phyloP scores from a whole-genome alignment of 805 yeast species.

The Maudiozyma barnettii region DNA sequence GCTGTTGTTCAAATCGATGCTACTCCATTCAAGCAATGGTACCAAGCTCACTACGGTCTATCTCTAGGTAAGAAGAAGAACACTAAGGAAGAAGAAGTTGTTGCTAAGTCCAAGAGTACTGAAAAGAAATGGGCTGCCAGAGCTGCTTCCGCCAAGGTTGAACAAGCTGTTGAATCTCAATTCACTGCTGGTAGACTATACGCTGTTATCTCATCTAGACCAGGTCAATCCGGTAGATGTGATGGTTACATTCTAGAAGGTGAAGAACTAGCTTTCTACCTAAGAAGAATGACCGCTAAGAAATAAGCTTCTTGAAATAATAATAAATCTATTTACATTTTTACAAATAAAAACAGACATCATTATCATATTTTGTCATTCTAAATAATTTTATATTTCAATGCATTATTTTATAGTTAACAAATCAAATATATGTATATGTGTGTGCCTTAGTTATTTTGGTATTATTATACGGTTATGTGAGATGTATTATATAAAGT shows the following conservation, averaged over 20 bases:
- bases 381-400: too few relatives aligned
- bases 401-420: too few relatives aligned
- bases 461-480: too few relatives aligned
- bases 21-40: constrained; percentile 99
- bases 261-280: constrained; percentile 99
- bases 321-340: neutral
- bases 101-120: constrained; percentile 63
- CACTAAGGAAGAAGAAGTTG: constrained; percentile 49
- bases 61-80: constrained; percentile 78
- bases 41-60: constrained; percentile 95
- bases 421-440: too few relatives aligned
- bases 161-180: constrained; percentile 87
- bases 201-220: constrained; percentile 98
- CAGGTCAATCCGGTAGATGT: constrained; percentile 99
- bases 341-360: too few relatives aligned
- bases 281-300: constrained; percentile 98
- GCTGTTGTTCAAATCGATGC: constrained; percentile 99
- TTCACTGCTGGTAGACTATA: constrained; percentile 98
- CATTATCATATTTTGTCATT: too few relatives aligned
- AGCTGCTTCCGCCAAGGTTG: constrained; percentile 75
- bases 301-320: constrained; percentile 55
- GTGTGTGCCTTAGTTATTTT: too few relatives aligned
- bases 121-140: constrained; percentile 92
- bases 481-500: too few relatives aligned
- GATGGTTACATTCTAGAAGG: constrained; percentile 99